Evolutionary conservation across 108 stramenopile species (phyloP).

Genomic region (Bacterosira constricta): DNA sequence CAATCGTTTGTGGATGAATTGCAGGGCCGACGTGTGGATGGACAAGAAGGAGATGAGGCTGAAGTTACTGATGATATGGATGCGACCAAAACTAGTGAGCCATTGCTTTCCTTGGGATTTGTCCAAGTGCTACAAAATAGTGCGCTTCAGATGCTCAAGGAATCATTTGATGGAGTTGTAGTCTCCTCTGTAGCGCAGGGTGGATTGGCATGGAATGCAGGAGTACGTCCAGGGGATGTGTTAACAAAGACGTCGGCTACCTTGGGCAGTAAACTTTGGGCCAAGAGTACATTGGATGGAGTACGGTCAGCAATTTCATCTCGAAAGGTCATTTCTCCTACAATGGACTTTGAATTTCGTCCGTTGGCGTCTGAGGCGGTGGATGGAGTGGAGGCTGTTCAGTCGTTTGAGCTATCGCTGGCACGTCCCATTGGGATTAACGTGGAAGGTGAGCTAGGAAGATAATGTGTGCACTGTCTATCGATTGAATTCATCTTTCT

Average conservation of each 20-base stretch:
- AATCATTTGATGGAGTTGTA: conserved; percentile 61
- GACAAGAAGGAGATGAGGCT: conserved; percentile 1
- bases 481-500: too few species aligned
- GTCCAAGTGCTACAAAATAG: conserved; percentile 47
- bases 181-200: conserved; percentile 63
- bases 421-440: conserved; percentile 77
- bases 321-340: conserved; percentile 53
- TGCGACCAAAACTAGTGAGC: not conserved
- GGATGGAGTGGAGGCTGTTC: conserved; percentile 16
- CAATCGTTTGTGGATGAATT: conserved; percentile 48
- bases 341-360: conserved; percentile 63
- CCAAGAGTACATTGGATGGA: conserved; percentile 82
- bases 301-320: conserved; percentile 75
- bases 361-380: conserved; percentile 26
- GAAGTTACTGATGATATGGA: not conserved
- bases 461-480: too few species aligned
- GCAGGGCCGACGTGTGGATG: conserved; percentile 35
- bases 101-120: conserved; percentile 21
- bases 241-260: conserved; percentile 72
- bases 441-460: conserved; percentile 60
- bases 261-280: conserved; percentile 74
- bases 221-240: conserved; percentile 75
- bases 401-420: conserved; percentile 67
- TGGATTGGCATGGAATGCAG: conserved; percentile 68
- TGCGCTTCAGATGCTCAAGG: conserved; percentile 39